A percentile compares a stretch with the other conserved stretches of the same genome.
Conservation (phyloP, 2,329 filamentous ascomycete species). For the Myriosclerotinia duriaeana region DNA sequence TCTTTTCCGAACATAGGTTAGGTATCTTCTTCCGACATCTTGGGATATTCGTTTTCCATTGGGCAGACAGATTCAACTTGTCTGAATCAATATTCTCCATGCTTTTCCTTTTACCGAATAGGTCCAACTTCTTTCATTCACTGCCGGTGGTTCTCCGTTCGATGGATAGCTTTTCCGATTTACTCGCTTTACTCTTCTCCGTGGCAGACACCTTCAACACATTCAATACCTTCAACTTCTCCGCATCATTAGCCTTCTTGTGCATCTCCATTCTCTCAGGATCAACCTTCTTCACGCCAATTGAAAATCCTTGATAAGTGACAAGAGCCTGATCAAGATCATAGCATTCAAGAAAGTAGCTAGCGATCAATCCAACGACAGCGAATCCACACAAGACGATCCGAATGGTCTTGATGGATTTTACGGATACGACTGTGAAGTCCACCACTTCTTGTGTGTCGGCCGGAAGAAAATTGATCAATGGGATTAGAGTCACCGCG, state of each 20-base stretch:
- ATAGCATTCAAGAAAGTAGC: constrained; percentile 49
- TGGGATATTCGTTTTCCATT: neutral
- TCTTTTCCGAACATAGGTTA: neutral
- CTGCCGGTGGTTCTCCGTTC: neutral
- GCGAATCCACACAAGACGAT: constrained; percentile 52
- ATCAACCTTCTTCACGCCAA: neutral
- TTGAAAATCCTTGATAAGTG: constrained; percentile 44
- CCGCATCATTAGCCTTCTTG: neutral
- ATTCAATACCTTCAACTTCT: neutral
- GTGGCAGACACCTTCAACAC: neutral
- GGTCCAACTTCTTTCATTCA: neutral
- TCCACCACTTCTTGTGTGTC: neutral
- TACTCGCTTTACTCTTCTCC: neutral
- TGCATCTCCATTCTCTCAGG: neutral
- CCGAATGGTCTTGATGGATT: constrained; percentile 54
- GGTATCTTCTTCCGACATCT: neutral
- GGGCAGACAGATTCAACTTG: neutral
- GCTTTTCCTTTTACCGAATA: neutral
- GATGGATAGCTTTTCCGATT: neutral
- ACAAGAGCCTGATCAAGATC: constrained; percentile 47
- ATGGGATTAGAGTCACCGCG: neutral
- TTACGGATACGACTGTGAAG: constrained; percentile 46
- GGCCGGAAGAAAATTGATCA: neutral
- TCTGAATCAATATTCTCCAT: neutral
- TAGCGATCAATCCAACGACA: constrained; percentile 48